These are phyloP conservation scores for Eleusine indica DNA, from an alignment of 176 grass and related monocot species.

Conservation along the genomic window DNA sequence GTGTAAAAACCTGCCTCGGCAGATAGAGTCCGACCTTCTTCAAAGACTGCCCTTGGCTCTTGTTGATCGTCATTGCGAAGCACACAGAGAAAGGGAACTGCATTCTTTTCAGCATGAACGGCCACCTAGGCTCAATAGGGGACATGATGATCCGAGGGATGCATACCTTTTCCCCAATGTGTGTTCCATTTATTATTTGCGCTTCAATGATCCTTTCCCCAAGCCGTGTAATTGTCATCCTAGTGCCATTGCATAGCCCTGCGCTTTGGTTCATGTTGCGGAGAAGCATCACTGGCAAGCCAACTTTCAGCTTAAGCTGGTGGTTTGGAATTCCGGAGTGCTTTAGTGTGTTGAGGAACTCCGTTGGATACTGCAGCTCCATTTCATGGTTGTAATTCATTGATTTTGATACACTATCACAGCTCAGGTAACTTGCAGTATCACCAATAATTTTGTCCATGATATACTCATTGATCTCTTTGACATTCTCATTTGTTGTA, in stretches of 20 bases:
- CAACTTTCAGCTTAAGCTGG: background rate
- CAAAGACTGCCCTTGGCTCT: background rate
- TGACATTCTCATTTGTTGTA: background rate
- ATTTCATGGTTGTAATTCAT: background rate
- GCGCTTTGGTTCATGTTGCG: background rate
- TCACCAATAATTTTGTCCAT: background rate
- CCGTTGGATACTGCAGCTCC: background rate
- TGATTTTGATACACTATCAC: conserved; percentile 3
- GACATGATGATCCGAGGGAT: background rate
- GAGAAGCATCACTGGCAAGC: background rate
- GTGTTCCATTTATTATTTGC: background rate
- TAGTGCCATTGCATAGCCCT: background rate
- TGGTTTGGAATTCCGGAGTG: background rate
- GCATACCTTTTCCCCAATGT: background rate
- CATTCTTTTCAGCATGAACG: background rate
- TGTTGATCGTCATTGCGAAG: background rate
- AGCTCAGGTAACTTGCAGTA: background rate
- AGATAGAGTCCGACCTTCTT: background rate
- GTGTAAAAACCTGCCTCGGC: background rate
- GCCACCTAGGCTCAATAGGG: background rate
- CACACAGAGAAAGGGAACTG: background rate
- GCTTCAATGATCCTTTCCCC: background rate
- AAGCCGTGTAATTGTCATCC: conserved; percentile 1
- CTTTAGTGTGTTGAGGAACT: background rate
- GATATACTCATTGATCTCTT: conserved; percentile 16